Evolutionary conservation across 2,329 filamentous ascomycete genomes (phyloP).

Genomic region (Paecilomyces dactylethromorphus): DNA sequence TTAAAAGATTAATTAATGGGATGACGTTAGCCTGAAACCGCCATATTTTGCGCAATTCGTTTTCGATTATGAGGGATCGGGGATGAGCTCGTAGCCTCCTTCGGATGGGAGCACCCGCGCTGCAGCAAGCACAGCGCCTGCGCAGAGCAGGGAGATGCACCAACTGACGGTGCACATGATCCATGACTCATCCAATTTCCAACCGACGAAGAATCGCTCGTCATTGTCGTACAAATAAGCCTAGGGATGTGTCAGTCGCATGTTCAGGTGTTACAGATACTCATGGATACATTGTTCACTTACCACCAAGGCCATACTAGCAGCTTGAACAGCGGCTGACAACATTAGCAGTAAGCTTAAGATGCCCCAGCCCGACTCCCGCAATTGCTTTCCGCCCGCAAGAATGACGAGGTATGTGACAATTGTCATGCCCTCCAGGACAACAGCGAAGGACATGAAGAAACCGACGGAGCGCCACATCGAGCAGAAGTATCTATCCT

Average conservation of each 20-base stretch:
- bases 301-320: constrained; percentile 78
- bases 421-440: constrained; percentile 75
- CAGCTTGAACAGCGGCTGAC: constrained; percentile 63
- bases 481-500: constrained; percentile 73
- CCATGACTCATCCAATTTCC: constrained; percentile 74
- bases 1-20: neutral
- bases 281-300: constrained; percentile 28
- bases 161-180: constrained; percentile 61
- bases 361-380: constrained; percentile 77
- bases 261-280: neutral
- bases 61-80: constrained; percentile 25
- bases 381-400: constrained; percentile 68
- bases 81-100: constrained; percentile 78
- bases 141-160: constrained; percentile 48
- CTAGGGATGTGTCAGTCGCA: constrained; percentile 38
- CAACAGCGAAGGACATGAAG: constrained; percentile 73
- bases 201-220: constrained; percentile 74
- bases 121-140: constrained; percentile 56
- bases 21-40: neutral
- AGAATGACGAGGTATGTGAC: constrained; percentile 74
- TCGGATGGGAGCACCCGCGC: constrained; percentile 68
- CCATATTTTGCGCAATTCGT: neutral
- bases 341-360: constrained; percentile 59
- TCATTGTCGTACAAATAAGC: constrained; percentile 79
- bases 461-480: constrained; percentile 89